These are phyloP conservation scores for Globisporangium uncinulatum DNA, from an alignment of 352 stramenopile species.

Conservation along the genomic window DNA sequence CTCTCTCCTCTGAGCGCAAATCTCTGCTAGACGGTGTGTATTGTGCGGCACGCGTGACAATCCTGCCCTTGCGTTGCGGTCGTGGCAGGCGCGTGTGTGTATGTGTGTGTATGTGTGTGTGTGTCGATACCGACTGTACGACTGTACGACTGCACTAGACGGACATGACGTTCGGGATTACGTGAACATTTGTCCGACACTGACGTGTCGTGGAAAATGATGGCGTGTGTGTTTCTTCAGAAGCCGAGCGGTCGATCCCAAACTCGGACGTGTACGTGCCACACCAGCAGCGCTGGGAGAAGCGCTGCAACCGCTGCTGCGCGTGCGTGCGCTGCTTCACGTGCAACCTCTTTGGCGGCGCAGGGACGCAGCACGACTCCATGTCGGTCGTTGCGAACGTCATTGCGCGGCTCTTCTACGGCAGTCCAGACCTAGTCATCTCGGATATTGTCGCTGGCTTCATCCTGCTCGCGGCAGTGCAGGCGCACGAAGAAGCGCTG, in stretches of 20 bases:
- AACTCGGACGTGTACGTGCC: slow-evolving; percentile 83
- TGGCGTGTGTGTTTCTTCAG: slow-evolving; percentile 15
- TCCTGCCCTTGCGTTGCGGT: slow-evolving; percentile 6
- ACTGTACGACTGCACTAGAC: no score
- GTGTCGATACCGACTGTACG: no score
- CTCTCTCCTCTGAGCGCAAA: slow-evolving; percentile 64
- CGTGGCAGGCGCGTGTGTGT: not conserved
- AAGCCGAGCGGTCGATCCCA: slow-evolving; percentile 48
- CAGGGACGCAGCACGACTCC: slow-evolving; percentile 78
- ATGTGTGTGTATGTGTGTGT: no score
- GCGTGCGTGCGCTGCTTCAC: slow-evolving; percentile 80
- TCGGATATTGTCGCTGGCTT: slow-evolving; percentile 86
- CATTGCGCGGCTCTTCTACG: slow-evolving; percentile 81
- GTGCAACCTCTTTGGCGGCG: slow-evolving; percentile 82
- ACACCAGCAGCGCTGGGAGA: slow-evolving; percentile 69
- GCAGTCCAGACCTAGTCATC: slow-evolving; percentile 81
- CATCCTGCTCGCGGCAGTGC: slow-evolving; percentile 71
- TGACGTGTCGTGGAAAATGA: not conserved
- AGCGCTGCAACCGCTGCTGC: slow-evolving; percentile 70
- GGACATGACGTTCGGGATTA: no score
- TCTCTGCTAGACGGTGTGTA: slow-evolving; percentile 68
- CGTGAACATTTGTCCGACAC: no score
- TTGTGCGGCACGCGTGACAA: not conserved
- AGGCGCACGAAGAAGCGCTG: slow-evolving; percentile 62
- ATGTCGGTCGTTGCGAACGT: slow-evolving; percentile 87